These are phyloP conservation scores for Clarireedia monteithiana DNA, from an alignment of 2,329 filamentous ascomycete species.

Conservation along the genomic window DNA sequence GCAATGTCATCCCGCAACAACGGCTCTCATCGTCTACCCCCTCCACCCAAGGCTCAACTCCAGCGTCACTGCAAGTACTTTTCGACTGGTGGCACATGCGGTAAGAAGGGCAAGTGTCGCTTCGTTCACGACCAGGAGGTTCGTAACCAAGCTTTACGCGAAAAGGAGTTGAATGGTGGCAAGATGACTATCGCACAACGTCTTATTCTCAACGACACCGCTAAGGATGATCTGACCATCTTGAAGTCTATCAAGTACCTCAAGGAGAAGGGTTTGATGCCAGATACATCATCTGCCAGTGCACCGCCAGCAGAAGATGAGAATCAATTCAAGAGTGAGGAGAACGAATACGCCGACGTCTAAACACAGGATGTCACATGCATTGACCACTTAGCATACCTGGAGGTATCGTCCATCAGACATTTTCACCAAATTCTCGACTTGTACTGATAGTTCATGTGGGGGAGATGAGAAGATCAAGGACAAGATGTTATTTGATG, in stretches of 20 bases:
- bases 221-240: conserved; percentile 59
- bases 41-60: conserved; percentile 50
- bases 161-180: conserved; percentile 57
- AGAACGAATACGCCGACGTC: conserved; percentile 23
- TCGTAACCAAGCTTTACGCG: conserved; percentile 54
- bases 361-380: background rate
- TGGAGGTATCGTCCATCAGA: background rate
- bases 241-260: conserved; percentile 60
- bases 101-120: conserved; percentile 69
- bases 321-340: conserved; percentile 18
- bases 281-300: conserved; percentile 25
- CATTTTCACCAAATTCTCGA: background rate
- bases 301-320: conserved; percentile 19
- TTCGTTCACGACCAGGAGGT: conserved; percentile 60
- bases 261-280: conserved; percentile 38
- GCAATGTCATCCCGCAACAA: conserved; percentile 41
- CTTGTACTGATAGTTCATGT: conserved; percentile 4
- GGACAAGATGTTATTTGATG: conserved; percentile 13
- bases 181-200: conserved; percentile 60
- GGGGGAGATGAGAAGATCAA: conserved; percentile 6
- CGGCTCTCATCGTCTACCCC: conserved; percentile 28
- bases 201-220: conserved; percentile 58
- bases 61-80: conserved; percentile 64
- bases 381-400: background rate
- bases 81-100: conserved; percentile 59